Evolutionary conservation across 2,329 filamentous ascomycete genomes (phyloP).

Genomic region (Epichloe sylvatica): DNA sequence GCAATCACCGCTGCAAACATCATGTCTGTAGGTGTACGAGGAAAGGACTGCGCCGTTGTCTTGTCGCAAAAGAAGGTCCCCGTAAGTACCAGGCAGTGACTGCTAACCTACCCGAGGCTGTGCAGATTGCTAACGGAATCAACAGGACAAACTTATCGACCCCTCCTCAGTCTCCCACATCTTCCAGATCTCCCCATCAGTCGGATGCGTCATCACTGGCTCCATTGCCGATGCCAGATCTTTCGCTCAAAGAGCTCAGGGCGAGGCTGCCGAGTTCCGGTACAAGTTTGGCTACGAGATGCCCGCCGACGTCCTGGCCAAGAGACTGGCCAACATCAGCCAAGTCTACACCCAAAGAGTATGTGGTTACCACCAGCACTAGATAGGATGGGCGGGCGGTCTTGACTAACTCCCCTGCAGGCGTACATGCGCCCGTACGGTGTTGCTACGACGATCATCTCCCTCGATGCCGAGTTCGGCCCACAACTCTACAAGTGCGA

Average conservation of each 20-base stretch:
- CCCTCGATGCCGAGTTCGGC: constrained; percentile 80
- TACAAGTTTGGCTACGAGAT: constrained; percentile 99
- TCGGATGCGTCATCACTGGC: constrained; percentile 96
- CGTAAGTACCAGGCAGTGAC: constrained; percentile 40
- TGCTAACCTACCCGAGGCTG: background rate
- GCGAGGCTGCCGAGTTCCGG: constrained; percentile 91
- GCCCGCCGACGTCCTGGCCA: constrained; percentile 92
- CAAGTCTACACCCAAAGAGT: constrained; percentile 98
- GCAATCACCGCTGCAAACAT: constrained; percentile 98
- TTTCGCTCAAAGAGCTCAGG: constrained; percentile 80
- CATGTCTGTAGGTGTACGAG: constrained; percentile 88
- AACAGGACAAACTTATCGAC: constrained; percentile 95
- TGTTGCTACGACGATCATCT: constrained; percentile 88
- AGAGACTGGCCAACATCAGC: constrained; percentile 96
- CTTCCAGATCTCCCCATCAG: constrained; percentile 89
- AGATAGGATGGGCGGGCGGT: background rate
- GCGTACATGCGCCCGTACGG: constrained; percentile 98
- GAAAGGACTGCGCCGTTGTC: constrained; percentile 94
- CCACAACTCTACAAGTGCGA: constrained; percentile 98
- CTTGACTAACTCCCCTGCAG: constrained; percentile 17
- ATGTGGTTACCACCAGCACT: constrained; percentile 13
- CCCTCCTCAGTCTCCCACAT: constrained; percentile 93
- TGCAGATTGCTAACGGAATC: background rate
- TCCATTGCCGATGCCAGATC: constrained; percentile 95
- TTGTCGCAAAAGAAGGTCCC: constrained; percentile 99